Conservation (phyloP, 345 rosid genomes). For the Eucalyptus polyanthemos region DNA sequence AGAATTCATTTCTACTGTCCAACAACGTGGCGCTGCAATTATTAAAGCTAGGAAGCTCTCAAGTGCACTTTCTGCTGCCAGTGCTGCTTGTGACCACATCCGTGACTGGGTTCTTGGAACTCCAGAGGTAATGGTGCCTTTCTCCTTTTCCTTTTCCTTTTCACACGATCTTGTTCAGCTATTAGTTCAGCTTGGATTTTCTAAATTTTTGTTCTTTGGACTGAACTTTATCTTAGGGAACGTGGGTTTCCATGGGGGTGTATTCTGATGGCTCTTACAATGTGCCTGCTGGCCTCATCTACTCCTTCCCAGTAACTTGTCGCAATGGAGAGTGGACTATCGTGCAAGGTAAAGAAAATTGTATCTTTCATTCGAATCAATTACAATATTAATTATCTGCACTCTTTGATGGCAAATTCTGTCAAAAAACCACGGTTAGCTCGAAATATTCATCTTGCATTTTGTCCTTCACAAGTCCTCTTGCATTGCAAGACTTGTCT, state of each 20-base stretch:
- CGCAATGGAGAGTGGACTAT: constrained; percentile 82
- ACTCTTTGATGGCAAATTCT: neutral
- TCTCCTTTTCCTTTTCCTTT: neutral
- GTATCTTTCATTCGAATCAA: neutral
- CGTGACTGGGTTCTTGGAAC: constrained; percentile 99
- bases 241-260: constrained; percentile 99
- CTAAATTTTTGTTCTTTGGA: neutral
- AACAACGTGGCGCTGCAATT: constrained; percentile 99
- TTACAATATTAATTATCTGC: neutral
- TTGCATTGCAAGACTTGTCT: neutral
- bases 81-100: constrained; percentile 96
- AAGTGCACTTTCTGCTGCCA: constrained; percentile 98
- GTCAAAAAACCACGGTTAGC: neutral
- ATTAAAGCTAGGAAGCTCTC: constrained; percentile 93
- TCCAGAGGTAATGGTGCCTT: constrained; percentile 51
- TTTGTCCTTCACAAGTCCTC: neutral
- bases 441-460: neutral
- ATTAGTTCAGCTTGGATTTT: neutral
- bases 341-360: constrained; percentile 54
- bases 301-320: constrained; percentile 95
- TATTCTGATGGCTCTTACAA: constrained; percentile 97
- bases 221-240: constrained; percentile 36
- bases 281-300: constrained; percentile 90
- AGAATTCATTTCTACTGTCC: constrained; percentile 82
- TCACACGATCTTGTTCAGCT: neutral